phyloP scores from a whole-genome alignment of 2,329 filamentous ascomycete genomes.

The Cadophora gregata region DNA sequence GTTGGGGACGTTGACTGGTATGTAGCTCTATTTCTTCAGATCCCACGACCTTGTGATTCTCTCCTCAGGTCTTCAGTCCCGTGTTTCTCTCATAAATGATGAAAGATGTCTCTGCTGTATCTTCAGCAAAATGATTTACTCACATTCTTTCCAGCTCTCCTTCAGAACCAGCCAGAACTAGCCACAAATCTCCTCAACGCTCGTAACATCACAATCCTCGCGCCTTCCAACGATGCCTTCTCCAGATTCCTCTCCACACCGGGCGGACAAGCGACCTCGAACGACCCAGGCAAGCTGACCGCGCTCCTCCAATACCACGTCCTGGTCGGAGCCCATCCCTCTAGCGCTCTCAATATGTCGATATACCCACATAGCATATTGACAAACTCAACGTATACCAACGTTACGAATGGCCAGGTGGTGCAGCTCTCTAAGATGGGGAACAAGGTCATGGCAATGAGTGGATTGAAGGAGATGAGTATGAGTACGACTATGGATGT shows the following conservation, averaged over 20 bases:
- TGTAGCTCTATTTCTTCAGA: not conserved
- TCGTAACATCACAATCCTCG: conserved; percentile 56
- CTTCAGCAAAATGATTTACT: not conserved
- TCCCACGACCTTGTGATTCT: too few relatives aligned
- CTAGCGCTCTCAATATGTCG: conserved; percentile 40
- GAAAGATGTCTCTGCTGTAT: not conserved
- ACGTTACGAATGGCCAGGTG: conserved; percentile 56
- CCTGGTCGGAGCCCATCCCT: conserved; percentile 36
- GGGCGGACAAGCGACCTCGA: conserved; percentile 29
- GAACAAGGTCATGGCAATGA: conserved; percentile 46
- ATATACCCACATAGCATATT: conserved; percentile 51
- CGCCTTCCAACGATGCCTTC: conserved; percentile 44
- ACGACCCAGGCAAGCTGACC: conserved; percentile 45
- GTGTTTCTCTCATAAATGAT: not conserved
- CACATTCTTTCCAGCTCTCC: conserved; percentile 38
- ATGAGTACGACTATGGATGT: conserved; percentile 47
- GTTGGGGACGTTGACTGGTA: conserved; percentile 30
- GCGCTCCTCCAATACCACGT: conserved; percentile 43
- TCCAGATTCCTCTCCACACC: conserved; percentile 40
- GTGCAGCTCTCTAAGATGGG: conserved; percentile 49
- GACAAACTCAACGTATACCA: conserved; percentile 49
- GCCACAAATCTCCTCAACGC: conserved; percentile 46
- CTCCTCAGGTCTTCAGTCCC: too few relatives aligned
- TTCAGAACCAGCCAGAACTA: conserved; percentile 47
- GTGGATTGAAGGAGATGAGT: conserved; percentile 38